Percentiles rank a stretch among this genome's conserved stretches.
phyloP scores from a whole-genome alignment of 768 basidiomycete genomes.

The Termitomyces sp. region DNA sequence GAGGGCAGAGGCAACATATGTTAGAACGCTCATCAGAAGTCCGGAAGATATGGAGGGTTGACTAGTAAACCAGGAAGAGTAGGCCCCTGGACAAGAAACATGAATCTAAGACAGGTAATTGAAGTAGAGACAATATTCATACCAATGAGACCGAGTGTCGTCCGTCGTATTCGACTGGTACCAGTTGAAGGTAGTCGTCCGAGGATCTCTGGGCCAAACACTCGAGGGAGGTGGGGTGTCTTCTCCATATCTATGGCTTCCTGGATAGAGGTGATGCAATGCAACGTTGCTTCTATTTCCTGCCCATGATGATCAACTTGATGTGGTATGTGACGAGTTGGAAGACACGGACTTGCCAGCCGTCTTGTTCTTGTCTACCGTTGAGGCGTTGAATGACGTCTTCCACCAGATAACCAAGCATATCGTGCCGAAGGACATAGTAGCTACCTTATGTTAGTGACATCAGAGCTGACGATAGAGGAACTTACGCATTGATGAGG shows the following conservation, averaged over 20 bases:
- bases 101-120: not conserved
- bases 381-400: constrained; percentile 57
- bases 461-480: not conserved
- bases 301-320: constrained; percentile 23
- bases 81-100: constrained; percentile 46
- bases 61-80: constrained; percentile 78
- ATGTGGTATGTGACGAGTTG: not conserved
- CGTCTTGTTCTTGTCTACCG: constrained; percentile 36
- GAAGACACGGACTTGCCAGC: constrained; percentile 66
- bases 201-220: constrained; percentile 76
- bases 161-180: constrained; percentile 65
- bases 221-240: constrained; percentile 48
- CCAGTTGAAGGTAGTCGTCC: constrained; percentile 65
- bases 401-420: constrained; percentile 69
- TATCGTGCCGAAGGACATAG: constrained; percentile 82
- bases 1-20: constrained; percentile 69
- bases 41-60: constrained; percentile 32
- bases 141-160: constrained; percentile 77
- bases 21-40: constrained; percentile 61
- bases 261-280: constrained; percentile 83
- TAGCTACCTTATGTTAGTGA: constrained; percentile 43
- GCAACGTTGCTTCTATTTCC: constrained; percentile 85
- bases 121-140: constrained; percentile 16
- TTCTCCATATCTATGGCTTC: constrained; percentile 71
- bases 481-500: constrained; percentile 77